Conservation (phyloP, 768 basidiomycete species). For the Lactarius sanguifluus region DNA sequence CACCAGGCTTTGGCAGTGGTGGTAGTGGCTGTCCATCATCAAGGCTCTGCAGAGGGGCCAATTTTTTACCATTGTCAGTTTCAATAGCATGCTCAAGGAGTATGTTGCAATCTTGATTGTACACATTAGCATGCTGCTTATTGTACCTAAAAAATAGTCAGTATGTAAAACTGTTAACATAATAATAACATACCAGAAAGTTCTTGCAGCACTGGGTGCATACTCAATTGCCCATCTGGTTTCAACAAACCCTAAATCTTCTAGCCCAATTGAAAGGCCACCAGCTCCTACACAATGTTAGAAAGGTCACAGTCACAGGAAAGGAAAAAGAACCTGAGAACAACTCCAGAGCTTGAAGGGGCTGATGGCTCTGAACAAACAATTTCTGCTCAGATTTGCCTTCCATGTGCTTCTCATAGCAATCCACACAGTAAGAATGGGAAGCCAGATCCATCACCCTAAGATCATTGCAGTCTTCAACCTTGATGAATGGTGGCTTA, state of each 20-base stretch:
- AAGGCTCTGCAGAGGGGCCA: constrained; percentile 41
- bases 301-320: background rate
- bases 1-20: constrained; percentile 55
- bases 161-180: background rate
- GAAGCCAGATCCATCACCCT: constrained; percentile 6
- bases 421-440: constrained; percentile 43
- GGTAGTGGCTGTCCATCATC: constrained; percentile 41
- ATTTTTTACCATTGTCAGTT: constrained; percentile 42
- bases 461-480: constrained; percentile 2
- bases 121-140: constrained; percentile 59
- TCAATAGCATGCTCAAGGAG: constrained; percentile 61
- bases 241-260: constrained; percentile 58
- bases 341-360: constrained; percentile 61
- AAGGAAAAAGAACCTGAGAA: constrained; percentile 55
- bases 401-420: constrained; percentile 39
- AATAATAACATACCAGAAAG: constrained; percentile 50
- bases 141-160: constrained; percentile 48
- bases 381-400: constrained; percentile 34
- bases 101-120: constrained; percentile 61
- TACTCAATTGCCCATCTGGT: constrained; percentile 71
- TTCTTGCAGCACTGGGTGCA: constrained; percentile 59
- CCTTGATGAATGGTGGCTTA: background rate
- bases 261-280: constrained; percentile 67
- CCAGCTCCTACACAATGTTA: constrained; percentile 59
- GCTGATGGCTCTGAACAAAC: constrained; percentile 42